These are phyloP conservation scores for Pichia sorboxylosa DNA, from an alignment of 1,139 yeast species.

Conservation along the genomic window DNA sequence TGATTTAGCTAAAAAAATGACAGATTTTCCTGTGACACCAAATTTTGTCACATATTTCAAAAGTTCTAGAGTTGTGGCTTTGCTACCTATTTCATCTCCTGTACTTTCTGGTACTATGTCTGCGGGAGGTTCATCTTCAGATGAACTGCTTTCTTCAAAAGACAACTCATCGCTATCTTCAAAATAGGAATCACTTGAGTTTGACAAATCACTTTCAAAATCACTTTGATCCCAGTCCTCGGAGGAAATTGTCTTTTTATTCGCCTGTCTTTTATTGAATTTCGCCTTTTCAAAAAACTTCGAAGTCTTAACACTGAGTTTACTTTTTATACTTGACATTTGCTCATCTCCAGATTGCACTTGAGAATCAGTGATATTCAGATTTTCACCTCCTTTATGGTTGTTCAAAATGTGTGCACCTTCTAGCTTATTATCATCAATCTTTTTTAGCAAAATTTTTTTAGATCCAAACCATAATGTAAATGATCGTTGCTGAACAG, in stretches of 20 bases:
- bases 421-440: too few relatives aligned
- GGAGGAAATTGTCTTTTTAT: too few relatives aligned
- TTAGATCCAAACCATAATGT: conserved; percentile 76
- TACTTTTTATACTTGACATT: background rate
- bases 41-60: conserved; percentile 37
- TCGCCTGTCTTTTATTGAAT: too few relatives aligned
- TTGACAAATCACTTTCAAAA: background rate
- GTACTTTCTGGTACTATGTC: conserved; percentile 10
- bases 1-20: conserved; percentile 72
- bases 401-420: too few relatives aligned
- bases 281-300: too few relatives aligned
- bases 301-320: too few relatives aligned
- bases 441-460: conserved; percentile 33
- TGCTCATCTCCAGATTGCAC: background rate
- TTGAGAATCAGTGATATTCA: background rate
- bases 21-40: conserved; percentile 57
- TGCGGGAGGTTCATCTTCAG: background rate
- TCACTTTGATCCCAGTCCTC: too few relatives aligned
- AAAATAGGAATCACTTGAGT: background rate
- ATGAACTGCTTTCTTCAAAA: background rate
- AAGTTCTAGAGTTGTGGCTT: conserved; percentile 2
- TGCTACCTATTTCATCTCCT: conserved; percentile 3
- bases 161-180: background rate
- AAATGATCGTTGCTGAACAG: conserved; percentile 60
- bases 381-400: conserved; percentile 6